Evolutionary conservation across 495 filamentous ascomycete species (phyloP).

Genomic region (Penicillium samsonianum): DNA sequence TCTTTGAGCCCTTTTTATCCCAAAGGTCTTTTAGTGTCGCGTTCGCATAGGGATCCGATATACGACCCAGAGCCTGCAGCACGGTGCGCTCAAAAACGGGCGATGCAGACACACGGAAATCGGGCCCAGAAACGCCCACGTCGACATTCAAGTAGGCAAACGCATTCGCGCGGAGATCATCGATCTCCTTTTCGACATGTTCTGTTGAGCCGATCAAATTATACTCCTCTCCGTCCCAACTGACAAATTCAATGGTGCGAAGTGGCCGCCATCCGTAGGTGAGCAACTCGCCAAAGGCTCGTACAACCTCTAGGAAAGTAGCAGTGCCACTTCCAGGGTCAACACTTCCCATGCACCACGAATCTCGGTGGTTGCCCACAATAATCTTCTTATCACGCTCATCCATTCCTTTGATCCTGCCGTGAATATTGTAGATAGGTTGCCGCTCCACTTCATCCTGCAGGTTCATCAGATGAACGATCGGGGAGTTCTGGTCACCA

Average conservation of each 20-base stretch:
- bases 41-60: conserved; percentile 71
- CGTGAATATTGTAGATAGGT: conserved; percentile 88
- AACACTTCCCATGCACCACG: conserved; percentile 86
- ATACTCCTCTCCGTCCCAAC: conserved; percentile 93
- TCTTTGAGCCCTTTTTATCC: conserved; percentile 59
- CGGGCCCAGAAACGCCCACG: conserved; percentile 70
- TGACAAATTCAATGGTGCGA: conserved; percentile 89
- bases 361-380: conserved; percentile 91
- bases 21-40: conserved; percentile 73
- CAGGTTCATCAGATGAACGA: conserved; percentile 80
- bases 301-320: conserved; percentile 82
- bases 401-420: conserved; percentile 77
- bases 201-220: conserved; percentile 95
- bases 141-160: conserved; percentile 93
- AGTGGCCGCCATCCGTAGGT: conserved; percentile 83
- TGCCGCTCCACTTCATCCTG: conserved; percentile 82
- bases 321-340: conserved; percentile 89
- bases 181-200: conserved; percentile 74
- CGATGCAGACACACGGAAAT: conserved; percentile 74
- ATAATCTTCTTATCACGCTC: conserved; percentile 82
- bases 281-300: conserved; percentile 75
- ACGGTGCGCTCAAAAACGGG: conserved; percentile 75
- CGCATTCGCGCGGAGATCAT: conserved; percentile 58
- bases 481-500: conserved; percentile 72
- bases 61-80: conserved; percentile 68